Base-by-base conservation (phyloP, 352 stramenopile genomes). In the Lagenidium giganteum region DNA sequence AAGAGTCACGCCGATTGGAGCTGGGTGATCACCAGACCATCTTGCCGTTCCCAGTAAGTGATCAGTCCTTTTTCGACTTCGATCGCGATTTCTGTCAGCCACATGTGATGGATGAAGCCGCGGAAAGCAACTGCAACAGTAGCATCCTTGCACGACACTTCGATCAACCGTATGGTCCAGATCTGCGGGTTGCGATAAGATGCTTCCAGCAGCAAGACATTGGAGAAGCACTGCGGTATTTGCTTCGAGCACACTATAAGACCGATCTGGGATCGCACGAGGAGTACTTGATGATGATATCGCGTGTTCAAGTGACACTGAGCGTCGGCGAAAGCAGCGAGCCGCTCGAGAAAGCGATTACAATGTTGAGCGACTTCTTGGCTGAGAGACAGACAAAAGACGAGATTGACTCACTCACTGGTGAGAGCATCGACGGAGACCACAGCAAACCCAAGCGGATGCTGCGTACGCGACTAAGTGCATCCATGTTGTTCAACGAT, bases 191-290 rank as follows among this genome's bases (percentile, higher is more conserved):
- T 14, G 37, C 56, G 1, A 49, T 63, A 28, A 18, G 22, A 1
- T 14, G 29, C 13, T 65, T 45, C n/a, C 35, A 40, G 5, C 1
- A 32, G 8, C 16, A 25, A 3, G 51, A 53, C 5, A 51, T 49
- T 31, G 51, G 51, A 9, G 44, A 32, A 4, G 52, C 61, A 9
- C 30, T 25, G 3, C 37, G 40, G 4, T 54, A 25, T 30, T 35
- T 70, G 23, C 47, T 70, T 13, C 57, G 61, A 1, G 61, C 52
- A 2, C 61, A 70, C 24, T 70, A 70, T 48, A 57, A 59, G 26
- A 64, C 57, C 9, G 22, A 14, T 4, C 54, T 64, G 8, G 57
- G 67, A 8, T 64, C 42, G 13, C 52, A 53, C 2, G 61, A 63
- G 3, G 61, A 70, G 37, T 70, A 70, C 41, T 39, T 62, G 3